Evolutionary conservation across 116 monocot species (phyloP).

Genomic region (Dioscorea cayenensis): DNA sequence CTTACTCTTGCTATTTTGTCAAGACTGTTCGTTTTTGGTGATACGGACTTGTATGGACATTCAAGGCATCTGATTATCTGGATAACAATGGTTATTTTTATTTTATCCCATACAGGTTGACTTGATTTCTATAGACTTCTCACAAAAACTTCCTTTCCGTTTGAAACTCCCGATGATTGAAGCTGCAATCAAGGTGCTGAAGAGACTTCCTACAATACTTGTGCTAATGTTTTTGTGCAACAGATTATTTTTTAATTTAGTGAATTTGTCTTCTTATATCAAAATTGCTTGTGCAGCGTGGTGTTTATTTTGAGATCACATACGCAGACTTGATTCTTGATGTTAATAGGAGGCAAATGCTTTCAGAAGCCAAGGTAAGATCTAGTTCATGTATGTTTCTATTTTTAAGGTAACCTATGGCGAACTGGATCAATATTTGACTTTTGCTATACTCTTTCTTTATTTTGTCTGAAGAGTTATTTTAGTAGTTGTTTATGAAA

Average conservation of each 20-base stretch:
- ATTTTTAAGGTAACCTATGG: too few relatives aligned
- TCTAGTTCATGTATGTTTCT: neutral
- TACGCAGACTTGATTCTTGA: constrained; percentile 58
- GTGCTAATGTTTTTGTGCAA: neutral
- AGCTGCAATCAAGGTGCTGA: constrained; percentile 64
- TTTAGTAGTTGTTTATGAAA: too few relatives aligned
- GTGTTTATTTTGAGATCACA: constrained; percentile 73
- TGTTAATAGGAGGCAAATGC: constrained; percentile 37
- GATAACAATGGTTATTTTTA: neutral
- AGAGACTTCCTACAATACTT: neutral
- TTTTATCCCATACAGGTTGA: constrained; percentile 43
- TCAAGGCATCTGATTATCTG: neutral
- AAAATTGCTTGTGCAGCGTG: constrained; percentile 48
- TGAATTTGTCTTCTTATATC: neutral
- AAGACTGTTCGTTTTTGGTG: neutral
- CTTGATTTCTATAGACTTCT: constrained; percentile 77
- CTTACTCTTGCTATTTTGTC: too few relatives aligned
- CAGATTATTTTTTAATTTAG: neutral
- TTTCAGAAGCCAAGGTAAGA: constrained; percentile 73
- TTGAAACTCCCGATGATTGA: constrained; percentile 62
- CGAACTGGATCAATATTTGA: too few relatives aligned
- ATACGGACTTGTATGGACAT: neutral
- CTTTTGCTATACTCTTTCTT: too few relatives aligned
- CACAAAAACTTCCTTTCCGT: constrained; percentile 69
- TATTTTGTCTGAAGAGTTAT: too few relatives aligned